Evolutionary conservation across 805 yeast genomes (phyloP).

Genomic region (Pichia californica): DNA sequence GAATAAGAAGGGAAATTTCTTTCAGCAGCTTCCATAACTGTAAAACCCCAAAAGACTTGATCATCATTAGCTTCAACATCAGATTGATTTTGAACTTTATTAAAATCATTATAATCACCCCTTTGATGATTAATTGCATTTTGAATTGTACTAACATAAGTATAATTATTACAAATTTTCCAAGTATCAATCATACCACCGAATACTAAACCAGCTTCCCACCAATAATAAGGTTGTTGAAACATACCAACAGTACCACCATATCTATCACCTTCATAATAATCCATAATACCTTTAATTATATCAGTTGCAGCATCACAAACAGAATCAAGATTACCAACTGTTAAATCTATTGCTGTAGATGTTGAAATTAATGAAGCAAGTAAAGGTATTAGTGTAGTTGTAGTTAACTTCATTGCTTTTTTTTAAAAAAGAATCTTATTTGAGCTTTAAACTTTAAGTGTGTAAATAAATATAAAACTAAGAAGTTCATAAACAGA

Average conservation of each 20-base stretch:
- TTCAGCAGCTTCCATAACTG: constrained; percentile 87
- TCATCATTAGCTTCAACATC: constrained; percentile 97
- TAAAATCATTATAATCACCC: constrained; percentile 67
- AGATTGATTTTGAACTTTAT: constrained; percentile 84
- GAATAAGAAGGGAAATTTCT: constrained; percentile 56
- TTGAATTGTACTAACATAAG: constrained; percentile 53
- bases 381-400: not conserved
- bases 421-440: too few relatives aligned
- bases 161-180: constrained; percentile 60
- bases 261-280: constrained; percentile 53
- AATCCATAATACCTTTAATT: constrained; percentile 72
- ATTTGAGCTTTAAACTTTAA: too few relatives aligned
- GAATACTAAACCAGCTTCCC: constrained; percentile 98
- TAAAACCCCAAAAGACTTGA: constrained; percentile 95
- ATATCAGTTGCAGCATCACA: constrained; percentile 50
- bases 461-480: too few relatives aligned
- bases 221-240: constrained; percentile 90
- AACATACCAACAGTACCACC: constrained; percentile 90
- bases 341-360: constrained; percentile 6
- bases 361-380: not conserved
- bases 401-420: too few relatives aligned
- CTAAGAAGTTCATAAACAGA: too few relatives aligned
- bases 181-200: constrained; percentile 79
- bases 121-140: constrained; percentile 67
- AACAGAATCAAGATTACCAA: constrained; percentile 20